Evolutionary conservation across 2,329 filamentous ascomycete species (phyloP).

Genomic region (Xylaria sp.): DNA sequence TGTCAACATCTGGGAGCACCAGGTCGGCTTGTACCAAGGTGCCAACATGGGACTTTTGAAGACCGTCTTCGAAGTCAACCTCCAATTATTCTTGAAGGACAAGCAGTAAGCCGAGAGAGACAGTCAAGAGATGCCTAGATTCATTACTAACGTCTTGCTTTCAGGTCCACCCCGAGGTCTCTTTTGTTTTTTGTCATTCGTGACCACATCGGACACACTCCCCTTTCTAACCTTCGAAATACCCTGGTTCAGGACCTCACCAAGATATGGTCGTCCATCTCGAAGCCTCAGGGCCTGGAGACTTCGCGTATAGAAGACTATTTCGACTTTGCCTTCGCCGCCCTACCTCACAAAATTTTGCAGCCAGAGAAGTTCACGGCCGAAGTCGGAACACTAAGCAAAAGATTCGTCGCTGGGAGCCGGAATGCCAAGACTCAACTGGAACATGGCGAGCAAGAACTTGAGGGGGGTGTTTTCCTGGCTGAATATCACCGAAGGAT

Average conservation of each 20-base stretch:
- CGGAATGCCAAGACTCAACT: constrained; percentile 66
- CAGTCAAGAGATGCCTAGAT: not conserved
- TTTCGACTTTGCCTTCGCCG: constrained; percentile 97
- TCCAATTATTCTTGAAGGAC: constrained; percentile 96
- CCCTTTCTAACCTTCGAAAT: constrained; percentile 84
- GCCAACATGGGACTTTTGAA: constrained; percentile 99
- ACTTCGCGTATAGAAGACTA: constrained; percentile 91
- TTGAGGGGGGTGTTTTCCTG: constrained; percentile 81
- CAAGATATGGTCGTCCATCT: constrained; percentile 90
- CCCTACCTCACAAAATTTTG: constrained; percentile 93
- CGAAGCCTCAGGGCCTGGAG: constrained; percentile 88
- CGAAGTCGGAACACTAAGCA: constrained; percentile 78
- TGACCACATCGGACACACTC: constrained; percentile 91
- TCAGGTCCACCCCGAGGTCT: constrained; percentile 81
- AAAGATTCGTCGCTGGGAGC: constrained; percentile 81
- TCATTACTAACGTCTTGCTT: constrained; percentile 19
- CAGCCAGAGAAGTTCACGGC: constrained; percentile 87
- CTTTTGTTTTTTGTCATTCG: constrained; percentile 98
- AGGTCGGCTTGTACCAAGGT: constrained; percentile 96
- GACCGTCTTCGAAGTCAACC: constrained; percentile 98
- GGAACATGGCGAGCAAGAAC: constrained; percentile 68
- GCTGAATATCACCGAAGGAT: constrained; percentile 95
- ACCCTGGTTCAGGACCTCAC: constrained; percentile 88
- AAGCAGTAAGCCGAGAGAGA: constrained; percentile 67
- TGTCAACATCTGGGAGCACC: constrained; percentile 99